Base-by-base conservation (phyloP, 2,329 filamentous ascomycete genomes). In the Colletotrichum incanum region DNA sequence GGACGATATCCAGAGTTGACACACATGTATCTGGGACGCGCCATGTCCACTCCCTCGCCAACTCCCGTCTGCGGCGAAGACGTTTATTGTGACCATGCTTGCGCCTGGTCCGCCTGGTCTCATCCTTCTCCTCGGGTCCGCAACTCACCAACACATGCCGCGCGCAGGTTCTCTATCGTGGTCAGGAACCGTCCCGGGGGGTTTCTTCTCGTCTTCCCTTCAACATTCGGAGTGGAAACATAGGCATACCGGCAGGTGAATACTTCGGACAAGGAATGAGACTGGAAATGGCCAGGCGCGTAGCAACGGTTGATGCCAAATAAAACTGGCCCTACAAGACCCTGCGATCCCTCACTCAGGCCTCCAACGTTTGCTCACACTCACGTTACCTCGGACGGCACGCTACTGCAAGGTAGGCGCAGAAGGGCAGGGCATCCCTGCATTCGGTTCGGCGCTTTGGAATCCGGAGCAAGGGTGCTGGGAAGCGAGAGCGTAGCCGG, bases 401-500 rank as follows among this genome's bases (percentile, higher is more conserved):
- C 67, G 41, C 62, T 61, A 61, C 63, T 61, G 67, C 63, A 26
- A 31, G 65, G 41, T 61, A 45, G 56, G 59, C 43, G 34, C 50
- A 43, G 23, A 67, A 45, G 50, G 20, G 55, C 31, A 58, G 49
- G 49, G 23, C 8, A 55, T 62, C 68, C 64, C 41, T 71, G 68
- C 31, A 37, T 43, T 49, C 41, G 50, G 55, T 50, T 54, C 37
- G 64, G 47, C 47, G 39, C 41, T 50, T 34, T 34, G 50, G 28
- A 52, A 60, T n/a, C 41, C 56, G 64, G 49, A 43, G 64, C 68
- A 71, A 54, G 68, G 68, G 49, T 71, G 23, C 55, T 18, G 16
- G 28, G 49, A 61, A 71, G 63, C 68, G 49, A 67, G 34, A 52
- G 49, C 58, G 50, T 31, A 63, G 58, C 59, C 65, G 68, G 68